Percentiles rank a stretch among this genome's conserved stretches.
Evolutionary conservation across 805 yeast genomes (phyloP).

Genomic region (Zygosaccharomyces bailii): DNA sequence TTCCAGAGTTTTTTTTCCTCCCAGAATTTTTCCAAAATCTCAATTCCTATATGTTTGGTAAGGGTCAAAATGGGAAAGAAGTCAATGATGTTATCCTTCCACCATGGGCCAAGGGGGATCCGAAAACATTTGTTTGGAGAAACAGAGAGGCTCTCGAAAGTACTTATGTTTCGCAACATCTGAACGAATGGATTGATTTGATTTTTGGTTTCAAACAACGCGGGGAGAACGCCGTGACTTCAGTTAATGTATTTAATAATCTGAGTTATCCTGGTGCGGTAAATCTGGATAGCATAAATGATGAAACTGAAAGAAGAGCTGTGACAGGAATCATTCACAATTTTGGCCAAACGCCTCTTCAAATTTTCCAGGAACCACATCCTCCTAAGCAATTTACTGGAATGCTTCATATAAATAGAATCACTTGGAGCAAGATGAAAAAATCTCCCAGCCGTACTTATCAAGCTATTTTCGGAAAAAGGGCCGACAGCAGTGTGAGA

Average conservation of each 20-base stretch:
- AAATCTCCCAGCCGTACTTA: conserved; percentile 5
- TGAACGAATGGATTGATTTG: conserved; percentile 83
- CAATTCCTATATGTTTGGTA: conserved; percentile 68
- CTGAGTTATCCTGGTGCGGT: conserved; percentile 82
- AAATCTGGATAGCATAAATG: conserved; percentile 67
- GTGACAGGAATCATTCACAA: conserved; percentile 83
- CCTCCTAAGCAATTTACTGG: conserved; percentile 39
- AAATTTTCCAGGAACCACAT: conserved; percentile 67
- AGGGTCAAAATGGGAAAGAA: conserved; percentile 53
- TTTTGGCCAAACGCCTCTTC: conserved; percentile 86
- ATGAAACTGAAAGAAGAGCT: conserved; percentile 70
- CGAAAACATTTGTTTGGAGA: conserved; percentile 65
- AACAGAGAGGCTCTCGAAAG: conserved; percentile 84
- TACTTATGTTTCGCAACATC: conserved; percentile 68
- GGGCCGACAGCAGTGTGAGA: not conserved
- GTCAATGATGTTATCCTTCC: conserved; percentile 69
- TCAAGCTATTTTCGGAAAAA: not conserved
- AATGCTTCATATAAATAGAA: conserved; percentile 5
- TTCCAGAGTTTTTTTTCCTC: conserved; percentile 79
- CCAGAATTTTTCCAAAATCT: conserved; percentile 73
- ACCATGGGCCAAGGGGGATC: conserved; percentile 79
- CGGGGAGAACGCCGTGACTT: conserved; percentile 62
- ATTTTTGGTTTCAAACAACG: conserved; percentile 78
- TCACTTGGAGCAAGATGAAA: conserved; percentile 11
- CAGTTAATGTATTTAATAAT: conserved; percentile 78